These are phyloP conservation scores for Kondoa malvinella DNA, from an alignment of 768 basidiomycete genomes.

Conservation along the genomic window DNA sequence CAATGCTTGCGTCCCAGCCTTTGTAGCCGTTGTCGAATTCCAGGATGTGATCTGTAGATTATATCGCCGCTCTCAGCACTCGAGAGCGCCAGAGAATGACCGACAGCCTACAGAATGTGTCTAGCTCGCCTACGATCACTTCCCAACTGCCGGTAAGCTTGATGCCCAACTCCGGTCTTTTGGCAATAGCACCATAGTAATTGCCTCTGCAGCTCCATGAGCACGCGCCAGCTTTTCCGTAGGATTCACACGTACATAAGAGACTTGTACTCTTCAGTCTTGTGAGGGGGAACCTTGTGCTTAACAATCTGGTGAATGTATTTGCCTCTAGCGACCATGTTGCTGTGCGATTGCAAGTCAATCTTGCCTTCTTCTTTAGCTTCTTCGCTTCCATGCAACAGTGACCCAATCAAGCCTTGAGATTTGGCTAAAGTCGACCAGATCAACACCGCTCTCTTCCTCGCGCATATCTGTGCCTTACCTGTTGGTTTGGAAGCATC, in stretches of 20 bases:
- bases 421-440: no score
- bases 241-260: slow-evolving; percentile 49
- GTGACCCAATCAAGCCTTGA: slow-evolving; percentile 34
- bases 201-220: slow-evolving; percentile 41
- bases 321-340: slow-evolving; percentile 78
- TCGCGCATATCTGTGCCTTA: no score
- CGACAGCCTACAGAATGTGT: slow-evolving; percentile 50
- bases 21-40: slow-evolving; percentile 66
- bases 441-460: no score
- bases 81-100: neutral
- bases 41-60: slow-evolving; percentile 13
- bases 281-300: slow-evolving; percentile 70
- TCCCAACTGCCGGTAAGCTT: slow-evolving; percentile 93
- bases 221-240: neutral
- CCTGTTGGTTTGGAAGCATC: neutral
- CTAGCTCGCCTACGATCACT: slow-evolving; percentile 71
- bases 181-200: slow-evolving; percentile 66
- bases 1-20: slow-evolving; percentile 52
- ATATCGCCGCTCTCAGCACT: slow-evolving; percentile 1
- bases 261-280: slow-evolving; percentile 63
- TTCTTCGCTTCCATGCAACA: slow-evolving; percentile 84
- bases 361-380: slow-evolving; percentile 67
- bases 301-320: slow-evolving; percentile 81
- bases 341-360: slow-evolving; percentile 64
- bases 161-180: slow-evolving; percentile 54